These are phyloP conservation scores for Populus deltoides DNA, from an alignment of 345 rosid species.

Conservation along the genomic window DNA sequence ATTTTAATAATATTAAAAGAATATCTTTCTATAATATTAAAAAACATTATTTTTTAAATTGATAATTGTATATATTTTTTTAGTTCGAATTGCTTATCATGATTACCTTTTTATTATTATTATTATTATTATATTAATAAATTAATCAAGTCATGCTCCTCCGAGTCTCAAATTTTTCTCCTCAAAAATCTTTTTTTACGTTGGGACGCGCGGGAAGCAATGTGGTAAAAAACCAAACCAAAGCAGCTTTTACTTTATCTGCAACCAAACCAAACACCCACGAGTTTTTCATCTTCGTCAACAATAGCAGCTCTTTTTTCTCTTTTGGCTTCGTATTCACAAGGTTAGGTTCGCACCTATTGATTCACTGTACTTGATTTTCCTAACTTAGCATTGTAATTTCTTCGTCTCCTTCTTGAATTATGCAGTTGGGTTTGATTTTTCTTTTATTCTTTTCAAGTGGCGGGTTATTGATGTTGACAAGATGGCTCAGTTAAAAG, in stretches of 20 bases:
- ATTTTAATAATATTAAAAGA: no score
- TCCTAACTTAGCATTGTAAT: not conserved
- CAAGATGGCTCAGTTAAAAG: not conserved
- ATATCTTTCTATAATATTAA: no score
- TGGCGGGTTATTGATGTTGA: not conserved
- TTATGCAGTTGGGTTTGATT: not conserved
- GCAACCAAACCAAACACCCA: not conserved
- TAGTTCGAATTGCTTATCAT: no score
- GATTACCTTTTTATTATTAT: no score
- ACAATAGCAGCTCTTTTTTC: not conserved
- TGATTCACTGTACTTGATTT: not conserved
- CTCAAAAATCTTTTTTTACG: no score
- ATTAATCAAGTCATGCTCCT: no score
- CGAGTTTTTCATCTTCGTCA: slow-evolving; percentile 7
- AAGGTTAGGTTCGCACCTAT: not conserved
- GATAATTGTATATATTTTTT: no score
- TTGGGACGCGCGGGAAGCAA: no score
- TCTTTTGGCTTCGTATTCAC: not conserved
- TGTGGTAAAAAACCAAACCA: not conserved
- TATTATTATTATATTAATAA: no score
- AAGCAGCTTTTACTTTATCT: slow-evolving; percentile 1
- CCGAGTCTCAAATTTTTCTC: no score
- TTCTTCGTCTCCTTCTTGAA: not conserved
- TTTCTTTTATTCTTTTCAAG: not conserved
- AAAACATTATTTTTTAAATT: no score